Percentiles rank a stretch among this genome's conserved stretches.
Conservation (phyloP, 116 monocot genomes). For the Dioscorea cayenensis region DNA sequence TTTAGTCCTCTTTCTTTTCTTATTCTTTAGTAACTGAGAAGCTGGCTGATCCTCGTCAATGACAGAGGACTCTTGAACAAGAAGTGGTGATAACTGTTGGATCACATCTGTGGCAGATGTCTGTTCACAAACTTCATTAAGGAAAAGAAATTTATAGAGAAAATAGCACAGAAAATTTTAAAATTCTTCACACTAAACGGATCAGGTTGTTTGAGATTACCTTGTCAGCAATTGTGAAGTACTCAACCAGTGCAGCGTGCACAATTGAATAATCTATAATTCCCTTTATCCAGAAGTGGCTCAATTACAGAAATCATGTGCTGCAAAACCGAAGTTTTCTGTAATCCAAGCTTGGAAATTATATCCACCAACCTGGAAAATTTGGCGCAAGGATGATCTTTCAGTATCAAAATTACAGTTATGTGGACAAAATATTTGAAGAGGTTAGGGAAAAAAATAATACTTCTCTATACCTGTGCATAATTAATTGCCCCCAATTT, state of each 20-base stretch:
- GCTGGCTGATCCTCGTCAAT: constrained; percentile 24
- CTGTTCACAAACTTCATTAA: constrained; percentile 38
- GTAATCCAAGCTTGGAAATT: constrained; percentile 77
- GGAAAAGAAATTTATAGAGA: background rate
- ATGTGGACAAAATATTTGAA: background rate
- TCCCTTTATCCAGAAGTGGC: constrained; percentile 88
- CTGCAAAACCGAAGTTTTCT: constrained; percentile 72
- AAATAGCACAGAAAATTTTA: background rate
- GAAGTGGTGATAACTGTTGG: constrained; percentile 59
- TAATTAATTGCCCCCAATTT: too few relatives aligned
- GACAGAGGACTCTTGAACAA: constrained; percentile 33
- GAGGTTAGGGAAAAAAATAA: too few relatives aligned
- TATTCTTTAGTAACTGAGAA: constrained; percentile 23
- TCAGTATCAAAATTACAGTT: background rate
- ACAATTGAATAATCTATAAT: constrained; percentile 84
- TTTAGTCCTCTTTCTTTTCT: constrained; percentile 36
- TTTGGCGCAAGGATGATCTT: background rate
- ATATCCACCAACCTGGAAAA: constrained; percentile 62
- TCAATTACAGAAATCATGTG: constrained; percentile 80
- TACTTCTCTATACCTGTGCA: too few relatives aligned
- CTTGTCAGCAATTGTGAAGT: constrained; percentile 89
- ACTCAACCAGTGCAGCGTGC: constrained; percentile 70
- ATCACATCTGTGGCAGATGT: constrained; percentile 72
- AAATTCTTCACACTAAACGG: background rate
- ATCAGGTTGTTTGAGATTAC: constrained; percentile 22